Evolutionary conservation across 352 stramenopile species (phyloP), one percentile per base, ranked within the genome.

Genomic region (Globisporangium cylindrosporum): DNA sequence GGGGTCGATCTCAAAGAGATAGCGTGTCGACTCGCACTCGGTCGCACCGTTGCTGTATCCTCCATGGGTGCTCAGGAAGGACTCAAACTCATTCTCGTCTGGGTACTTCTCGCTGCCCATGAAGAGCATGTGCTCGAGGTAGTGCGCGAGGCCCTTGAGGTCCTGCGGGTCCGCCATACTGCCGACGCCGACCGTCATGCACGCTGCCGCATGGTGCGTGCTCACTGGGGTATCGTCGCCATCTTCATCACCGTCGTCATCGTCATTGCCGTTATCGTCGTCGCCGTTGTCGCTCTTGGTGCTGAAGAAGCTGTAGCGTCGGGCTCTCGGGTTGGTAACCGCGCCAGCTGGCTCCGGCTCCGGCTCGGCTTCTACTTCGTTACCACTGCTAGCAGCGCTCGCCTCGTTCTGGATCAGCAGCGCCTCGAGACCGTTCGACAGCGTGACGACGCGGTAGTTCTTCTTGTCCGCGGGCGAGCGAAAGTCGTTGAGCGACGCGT

Each of bases 111-210:
- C 69, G 62, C 82, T 97, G 6, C 93, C 93, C 88, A 98, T 94
- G 72, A 98, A 98, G 2, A 98, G 72, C 93, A 98, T 97, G 79
- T 98, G 93, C 74, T 98, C 91, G 24, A 97, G 76, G 65, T 92
- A 97, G 65, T 97, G 89, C 9, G 88, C 88, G 8, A 92, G 68
- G 3, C 87, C 91, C 15, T 77, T 79, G 14, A 94, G 53, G 9
- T 78, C 64, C 43, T 77, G 48, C 1, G 87, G 82, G 36, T 97
- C 88, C 1, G 73, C 8, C 66, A 91, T 77, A 67, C 80, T 89
- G 7, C 84, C 84, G 1, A 90, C 77, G 32, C 76, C 70, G 10
- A 92, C 84, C 20, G 84, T 73, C 62, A 92, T 59, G 67, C 80
- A 89, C 29, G 79, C 84, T 12, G 74, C 82, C 8, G 82, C 80